Evolutionary conservation across 2,329 filamentous ascomycete genomes (phyloP).

Genomic region (Aureobasidium sp.): DNA sequence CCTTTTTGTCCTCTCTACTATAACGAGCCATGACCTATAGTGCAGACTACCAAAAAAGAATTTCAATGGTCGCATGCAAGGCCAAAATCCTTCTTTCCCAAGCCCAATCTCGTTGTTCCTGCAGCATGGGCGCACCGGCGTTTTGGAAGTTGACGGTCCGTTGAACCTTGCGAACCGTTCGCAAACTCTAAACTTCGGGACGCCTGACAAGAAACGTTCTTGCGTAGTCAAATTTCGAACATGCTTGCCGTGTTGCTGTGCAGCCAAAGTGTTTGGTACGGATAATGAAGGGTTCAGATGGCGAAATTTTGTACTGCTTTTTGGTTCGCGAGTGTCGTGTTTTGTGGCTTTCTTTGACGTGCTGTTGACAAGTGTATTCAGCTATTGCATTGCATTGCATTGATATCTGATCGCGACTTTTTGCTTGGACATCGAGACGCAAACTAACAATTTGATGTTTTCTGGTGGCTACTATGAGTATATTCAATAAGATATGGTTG

Average conservation of each 20-base stretch:
- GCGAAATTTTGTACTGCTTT: background rate
- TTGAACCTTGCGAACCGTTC: background rate
- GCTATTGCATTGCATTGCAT: background rate
- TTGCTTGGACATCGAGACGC: background rate
- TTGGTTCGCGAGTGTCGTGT: background rate
- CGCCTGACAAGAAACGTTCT: constrained; percentile 14
- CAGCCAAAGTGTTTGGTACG: background rate
- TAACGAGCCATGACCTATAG: background rate
- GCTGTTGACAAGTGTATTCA: background rate
- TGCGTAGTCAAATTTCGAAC: background rate
- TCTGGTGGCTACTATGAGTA: background rate
- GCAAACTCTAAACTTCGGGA: constrained; percentile 8
- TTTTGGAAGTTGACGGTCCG: constrained; percentile 3
- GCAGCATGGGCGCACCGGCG: background rate
- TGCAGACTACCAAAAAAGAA: background rate
- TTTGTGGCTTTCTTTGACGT: background rate
- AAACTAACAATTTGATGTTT: background rate
- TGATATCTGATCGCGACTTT: background rate
- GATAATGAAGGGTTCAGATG: background rate
- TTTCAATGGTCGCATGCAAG: background rate
- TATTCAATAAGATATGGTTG: background rate
- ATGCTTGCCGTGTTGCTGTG: background rate
- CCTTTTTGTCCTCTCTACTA: background rate
- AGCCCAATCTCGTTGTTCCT: background rate
- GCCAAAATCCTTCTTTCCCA: background rate